These are phyloP conservation scores for Mitragyna speciosa DNA, from an alignment of 257 asterid genomes.

Conservation along the genomic window DNA sequence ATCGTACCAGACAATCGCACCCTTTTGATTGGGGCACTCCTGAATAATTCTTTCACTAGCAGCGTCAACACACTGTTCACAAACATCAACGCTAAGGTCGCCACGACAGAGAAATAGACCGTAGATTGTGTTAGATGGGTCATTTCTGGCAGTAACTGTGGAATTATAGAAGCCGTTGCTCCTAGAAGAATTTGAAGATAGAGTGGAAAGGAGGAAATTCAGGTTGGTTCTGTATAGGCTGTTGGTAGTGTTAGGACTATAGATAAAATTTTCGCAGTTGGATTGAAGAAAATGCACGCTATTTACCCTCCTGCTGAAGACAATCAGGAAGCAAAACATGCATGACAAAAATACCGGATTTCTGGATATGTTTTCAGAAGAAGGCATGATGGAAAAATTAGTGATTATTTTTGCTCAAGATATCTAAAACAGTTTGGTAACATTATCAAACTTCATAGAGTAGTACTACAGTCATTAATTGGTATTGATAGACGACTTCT, in stretches of 20 bases:
- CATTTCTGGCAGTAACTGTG: neutral
- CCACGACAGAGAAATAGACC: slow-evolving; percentile 30
- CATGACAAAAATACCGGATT: too few relatives aligned
- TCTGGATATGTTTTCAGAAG: neutral
- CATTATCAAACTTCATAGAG: too few relatives aligned
- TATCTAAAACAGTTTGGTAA: too few relatives aligned
- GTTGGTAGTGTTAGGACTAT: neutral
- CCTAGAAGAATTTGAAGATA: slow-evolving; percentile 11
- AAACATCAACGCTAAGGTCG: slow-evolving; percentile 1
- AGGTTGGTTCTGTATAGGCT: slow-evolving; percentile 14
- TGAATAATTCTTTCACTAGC: neutral
- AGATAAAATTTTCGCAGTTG: neutral
- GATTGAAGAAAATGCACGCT: too few relatives aligned
- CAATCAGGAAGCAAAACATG: neutral
- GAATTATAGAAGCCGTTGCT: slow-evolving; percentile 15
- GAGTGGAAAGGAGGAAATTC: slow-evolving; percentile 1
- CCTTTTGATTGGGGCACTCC: slow-evolving; percentile 1
- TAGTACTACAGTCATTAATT: too few relatives aligned
- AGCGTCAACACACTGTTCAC: slow-evolving; percentile 10
- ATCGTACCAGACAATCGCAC: slow-evolving; percentile 9
- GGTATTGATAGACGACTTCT: too few relatives aligned
- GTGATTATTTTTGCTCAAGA: too few relatives aligned
- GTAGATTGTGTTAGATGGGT: neutral
- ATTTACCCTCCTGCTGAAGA: neutral
- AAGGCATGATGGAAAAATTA: too few relatives aligned